phyloP scores from a whole-genome alignment of 2,329 filamentous ascomycete species.

The Exophiala phaeomuriformis region DNA sequence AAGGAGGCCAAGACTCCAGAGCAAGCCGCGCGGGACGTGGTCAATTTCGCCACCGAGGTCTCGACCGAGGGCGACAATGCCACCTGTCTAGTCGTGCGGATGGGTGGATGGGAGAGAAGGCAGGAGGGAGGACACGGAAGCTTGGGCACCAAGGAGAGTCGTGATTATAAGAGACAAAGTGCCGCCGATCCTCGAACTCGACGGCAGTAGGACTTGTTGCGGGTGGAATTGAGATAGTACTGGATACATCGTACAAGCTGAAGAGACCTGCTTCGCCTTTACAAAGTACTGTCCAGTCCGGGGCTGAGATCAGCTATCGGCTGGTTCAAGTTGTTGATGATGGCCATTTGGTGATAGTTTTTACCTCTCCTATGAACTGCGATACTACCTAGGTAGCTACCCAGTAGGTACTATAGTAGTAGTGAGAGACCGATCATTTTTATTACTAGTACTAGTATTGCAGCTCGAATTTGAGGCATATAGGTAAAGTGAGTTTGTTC shows the following conservation, averaged over 20 bases:
- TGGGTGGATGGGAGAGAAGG: constrained; percentile 58
- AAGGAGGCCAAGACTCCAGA: constrained; percentile 87
- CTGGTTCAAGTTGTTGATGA: no score
- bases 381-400: no score
- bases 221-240: not conserved
- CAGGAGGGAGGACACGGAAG: constrained; percentile 79
- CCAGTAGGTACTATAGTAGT: no score
- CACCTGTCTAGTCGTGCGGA: constrained; percentile 54
- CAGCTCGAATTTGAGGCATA: not conserved
- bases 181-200: constrained; percentile 72
- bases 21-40: constrained; percentile 68
- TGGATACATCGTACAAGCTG: not conserved
- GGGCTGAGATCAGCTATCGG: no score
- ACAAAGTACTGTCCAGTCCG: not conserved
- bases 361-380: no score
- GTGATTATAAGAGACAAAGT: constrained; percentile 73
- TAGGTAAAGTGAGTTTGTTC: not conserved
- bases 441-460: not conserved
- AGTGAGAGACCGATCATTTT: no score
- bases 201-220: constrained; percentile 34
- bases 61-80: constrained; percentile 58
- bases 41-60: constrained; percentile 83
- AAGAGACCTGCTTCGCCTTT: not conserved
- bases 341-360: no score
- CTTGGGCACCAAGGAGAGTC: constrained; percentile 82